A percentile compares a stretch with the other conserved stretches of the same genome.
Evolutionary conservation across 2,329 filamentous ascomycete species (phyloP).

Genomic region (Ophiostoma angusticollis): DNA sequence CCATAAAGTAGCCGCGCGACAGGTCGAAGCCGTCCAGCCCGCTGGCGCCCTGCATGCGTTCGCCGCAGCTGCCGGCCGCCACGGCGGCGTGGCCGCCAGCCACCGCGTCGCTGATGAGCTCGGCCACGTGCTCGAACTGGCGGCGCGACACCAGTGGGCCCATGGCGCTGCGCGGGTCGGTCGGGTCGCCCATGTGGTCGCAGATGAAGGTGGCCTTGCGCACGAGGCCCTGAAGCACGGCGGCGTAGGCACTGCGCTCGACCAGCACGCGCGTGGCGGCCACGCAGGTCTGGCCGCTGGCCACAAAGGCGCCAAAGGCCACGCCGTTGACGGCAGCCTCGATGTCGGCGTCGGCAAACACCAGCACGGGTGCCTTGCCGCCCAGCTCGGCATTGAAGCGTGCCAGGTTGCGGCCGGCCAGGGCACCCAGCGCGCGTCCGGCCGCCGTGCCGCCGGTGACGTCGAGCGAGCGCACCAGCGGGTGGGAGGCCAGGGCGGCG

Average conservation of each 20-base stretch:
- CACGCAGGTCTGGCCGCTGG: conserved; percentile 47
- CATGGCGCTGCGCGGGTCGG: conserved; percentile 46
- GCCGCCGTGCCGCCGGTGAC: conserved; percentile 65
- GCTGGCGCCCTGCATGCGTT: conserved; percentile 35
- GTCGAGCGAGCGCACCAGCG: conserved; percentile 50
- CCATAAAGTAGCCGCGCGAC: conserved; percentile 57
- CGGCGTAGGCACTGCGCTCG: conserved; percentile 51
- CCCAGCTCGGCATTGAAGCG: conserved; percentile 60
- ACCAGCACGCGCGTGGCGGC: conserved; percentile 66
- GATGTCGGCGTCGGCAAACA: conserved; percentile 53
- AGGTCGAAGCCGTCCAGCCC: conserved; percentile 38
- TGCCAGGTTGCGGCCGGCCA: conserved; percentile 53
- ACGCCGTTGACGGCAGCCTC: conserved; percentile 57
- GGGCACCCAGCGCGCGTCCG: conserved; percentile 53
- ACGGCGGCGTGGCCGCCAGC: conserved; percentile 29
- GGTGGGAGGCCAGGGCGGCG: conserved; percentile 38
- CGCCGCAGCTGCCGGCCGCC: conserved; percentile 30
- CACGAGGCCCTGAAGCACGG: conserved; percentile 51
- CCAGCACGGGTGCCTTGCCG: conserved; percentile 56
- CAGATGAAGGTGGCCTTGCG: conserved; percentile 45
- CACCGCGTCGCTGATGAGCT: conserved; percentile 52
- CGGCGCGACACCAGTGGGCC: conserved; percentile 48
- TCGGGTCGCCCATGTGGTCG: conserved; percentile 42
- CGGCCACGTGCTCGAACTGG: conserved; percentile 55
- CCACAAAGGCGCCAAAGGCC: conserved; percentile 44